Conservation (phyloP, 225 moss, liverwort and hornwort genomes). For the Sphagnum tenellum region DNA sequence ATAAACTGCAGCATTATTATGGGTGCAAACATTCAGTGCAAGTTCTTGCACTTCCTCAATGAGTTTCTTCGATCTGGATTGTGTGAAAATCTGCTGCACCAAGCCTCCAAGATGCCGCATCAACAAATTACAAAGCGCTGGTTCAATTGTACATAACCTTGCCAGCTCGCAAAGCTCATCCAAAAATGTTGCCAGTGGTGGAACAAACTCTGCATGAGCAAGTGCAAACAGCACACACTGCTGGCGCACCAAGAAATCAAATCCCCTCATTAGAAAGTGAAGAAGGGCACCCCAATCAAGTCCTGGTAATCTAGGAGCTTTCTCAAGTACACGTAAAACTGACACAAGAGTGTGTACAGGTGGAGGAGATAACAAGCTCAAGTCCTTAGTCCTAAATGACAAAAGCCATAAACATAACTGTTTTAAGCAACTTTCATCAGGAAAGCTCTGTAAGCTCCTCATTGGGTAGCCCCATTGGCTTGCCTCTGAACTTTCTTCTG, state of each 20-base stretch:
- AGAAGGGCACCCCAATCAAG: conserved; percentile 34
- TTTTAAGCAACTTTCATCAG: conserved; percentile 18
- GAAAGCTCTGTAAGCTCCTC: conserved; percentile 27
- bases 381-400: conserved; percentile 3
- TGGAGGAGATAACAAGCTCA: background rate
- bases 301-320: conserved; percentile 30
- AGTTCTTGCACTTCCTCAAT: conserved; percentile 22
- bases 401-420: conserved; percentile 23
- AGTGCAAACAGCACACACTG: conserved; percentile 33
- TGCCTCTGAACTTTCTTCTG: background rate
- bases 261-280: conserved; percentile 16
- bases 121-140: conserved; percentile 20
- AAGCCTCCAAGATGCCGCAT: conserved; percentile 14
- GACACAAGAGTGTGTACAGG: conserved; percentile 15
- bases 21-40: conserved; percentile 8
- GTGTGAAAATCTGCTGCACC: conserved; percentile 20
- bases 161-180: conserved; percentile 37
- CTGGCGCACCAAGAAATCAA: conserved; percentile 3
- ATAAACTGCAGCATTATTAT: conserved; percentile 9
- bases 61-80: conserved; percentile 22
- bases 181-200: conserved; percentile 26
- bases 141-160: conserved; percentile 20
- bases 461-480: conserved; percentile 22
- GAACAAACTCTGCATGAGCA: conserved; percentile 29
- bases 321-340: conserved; percentile 25